Evolutionary conservation across 73 alveolate species (phyloP), one percentile per base, ranked within the genome.

Genomic region (Urostyla sp.): DNA sequence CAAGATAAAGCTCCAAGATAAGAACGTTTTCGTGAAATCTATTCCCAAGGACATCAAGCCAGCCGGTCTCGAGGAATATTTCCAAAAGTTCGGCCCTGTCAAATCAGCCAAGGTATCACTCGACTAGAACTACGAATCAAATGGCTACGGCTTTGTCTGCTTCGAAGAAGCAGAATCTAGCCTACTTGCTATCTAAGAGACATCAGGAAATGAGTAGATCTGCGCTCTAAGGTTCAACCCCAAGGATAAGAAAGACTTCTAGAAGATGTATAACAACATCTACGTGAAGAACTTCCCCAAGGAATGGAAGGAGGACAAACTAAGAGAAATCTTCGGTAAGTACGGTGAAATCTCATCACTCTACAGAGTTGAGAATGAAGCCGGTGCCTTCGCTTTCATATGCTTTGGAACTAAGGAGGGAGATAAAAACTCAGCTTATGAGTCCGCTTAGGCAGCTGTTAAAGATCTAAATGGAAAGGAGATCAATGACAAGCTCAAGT

Each of bases 121-220:
- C 49, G 49, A 75, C 56, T 54, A 23, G 2, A 59, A 75, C 87
- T 56, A 75, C 53, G 16, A 56, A 6, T 50, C 76, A 32, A 75
- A 59, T 38, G 88, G 88, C n/a, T 94, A 90, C 72, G 98, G 98
- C 30, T 94, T 94, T 78, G 98, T 91, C 43, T 88, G 94, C 83
- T 91, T 94, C 87, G 75, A 58, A n/a, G 80, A 89, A 16, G 87
- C 94, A 5, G 98, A 83, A 49, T 89, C 53, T 58, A 95, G 97
- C 26, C 74, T 53, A 55, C 85, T 84, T 40, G 87, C 72, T 34
- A 87, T 59, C 31, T 1, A 28, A 3, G 53, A 32, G 4, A 40
- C 34, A 13, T 32, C 40, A 31, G 26, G 16, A 6, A 16, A 20
- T 23, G 18, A 7, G 24, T 55, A 34, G 32, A 36, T 63, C 48